Conservation (phyloP, 2,329 filamentous ascomycete genomes). For the Samsoniella hepiali region DNA sequence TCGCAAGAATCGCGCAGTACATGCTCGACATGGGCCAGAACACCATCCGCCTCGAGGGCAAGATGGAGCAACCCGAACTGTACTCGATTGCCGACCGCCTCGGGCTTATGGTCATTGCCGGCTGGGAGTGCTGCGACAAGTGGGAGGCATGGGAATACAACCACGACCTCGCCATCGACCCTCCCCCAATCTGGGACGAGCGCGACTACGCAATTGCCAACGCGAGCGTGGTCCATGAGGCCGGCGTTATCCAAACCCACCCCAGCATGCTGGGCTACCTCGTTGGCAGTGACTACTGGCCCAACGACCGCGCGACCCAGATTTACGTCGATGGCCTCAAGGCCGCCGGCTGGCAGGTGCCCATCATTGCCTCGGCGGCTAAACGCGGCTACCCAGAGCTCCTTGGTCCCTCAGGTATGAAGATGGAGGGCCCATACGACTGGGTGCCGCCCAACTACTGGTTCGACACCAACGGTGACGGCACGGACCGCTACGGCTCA, state of each 20-base stretch:
- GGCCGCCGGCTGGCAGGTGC: slow-evolving; percentile 51
- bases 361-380: slow-evolving; percentile 56
- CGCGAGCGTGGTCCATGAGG: slow-evolving; percentile 57
- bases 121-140: slow-evolving; percentile 67
- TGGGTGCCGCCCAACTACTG: slow-evolving; percentile 65
- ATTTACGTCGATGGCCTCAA: slow-evolving; percentile 52
- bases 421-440: slow-evolving; percentile 65
- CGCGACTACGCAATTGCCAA: slow-evolving; percentile 54
- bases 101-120: slow-evolving; percentile 59
- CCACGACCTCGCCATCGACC: slow-evolving; percentile 42
- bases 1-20: slow-evolving; percentile 49
- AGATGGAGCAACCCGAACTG: slow-evolving; percentile 59
- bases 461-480: slow-evolving; percentile 44
- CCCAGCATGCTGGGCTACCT: slow-evolving; percentile 57
- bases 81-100: slow-evolving; percentile 57
- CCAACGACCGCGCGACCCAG: slow-evolving; percentile 52
- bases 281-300: slow-evolving; percentile 62
- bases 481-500: slow-evolving; percentile 44
- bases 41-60: slow-evolving; percentile 61
- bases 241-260: slow-evolving; percentile 56
- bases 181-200: slow-evolving; percentile 43
- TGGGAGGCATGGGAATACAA: slow-evolving; percentile 65
- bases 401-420: slow-evolving; percentile 57
- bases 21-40: slow-evolving; percentile 61
- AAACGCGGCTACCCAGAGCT: slow-evolving; percentile 50